These are phyloP conservation scores for Yamadazyma sp. DNA, from an alignment of 805 yeast species.

Conservation along the genomic window DNA sequence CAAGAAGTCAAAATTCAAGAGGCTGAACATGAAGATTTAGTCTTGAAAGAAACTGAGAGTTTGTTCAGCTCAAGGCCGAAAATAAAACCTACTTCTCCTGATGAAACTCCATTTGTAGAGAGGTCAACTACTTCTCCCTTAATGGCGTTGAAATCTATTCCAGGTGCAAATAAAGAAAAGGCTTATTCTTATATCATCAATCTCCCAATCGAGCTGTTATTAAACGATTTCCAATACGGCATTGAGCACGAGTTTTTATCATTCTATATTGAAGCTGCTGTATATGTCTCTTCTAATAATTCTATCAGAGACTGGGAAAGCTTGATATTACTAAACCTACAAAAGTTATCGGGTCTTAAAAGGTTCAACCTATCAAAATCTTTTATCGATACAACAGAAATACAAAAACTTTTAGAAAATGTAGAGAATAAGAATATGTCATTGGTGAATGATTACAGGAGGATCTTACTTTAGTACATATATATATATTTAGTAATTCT, in stretches of 20 bases:
- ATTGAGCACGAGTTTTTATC: constrained; percentile 48
- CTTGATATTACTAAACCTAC: constrained; percentile 19
- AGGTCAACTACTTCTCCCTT: constrained; percentile 25
- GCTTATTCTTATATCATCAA: constrained; percentile 38
- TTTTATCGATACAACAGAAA: constrained; percentile 24
- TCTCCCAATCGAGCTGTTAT: constrained; percentile 21
- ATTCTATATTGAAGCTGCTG: constrained; percentile 45
- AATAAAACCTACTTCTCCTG: not conserved
- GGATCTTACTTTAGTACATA: not conserved
- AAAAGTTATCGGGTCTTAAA: constrained; percentile 28
- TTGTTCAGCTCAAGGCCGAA: constrained; percentile 13
- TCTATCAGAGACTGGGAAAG: constrained; percentile 13
- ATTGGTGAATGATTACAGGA: constrained; percentile 1
- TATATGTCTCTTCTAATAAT: constrained; percentile 13
- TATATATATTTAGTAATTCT: constrained; percentile 4
- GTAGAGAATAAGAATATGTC: constrained; percentile 2
- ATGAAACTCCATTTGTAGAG: constrained; percentile 12
- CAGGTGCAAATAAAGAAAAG: constrained; percentile 20
- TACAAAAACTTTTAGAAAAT: constrained; percentile 10
- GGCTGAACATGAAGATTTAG: not conserved
- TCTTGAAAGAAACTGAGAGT: constrained; percentile 15
- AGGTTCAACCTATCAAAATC: constrained; percentile 26
- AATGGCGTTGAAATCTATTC: constrained; percentile 22
- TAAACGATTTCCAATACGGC: constrained; percentile 39
- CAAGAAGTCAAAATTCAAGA: constrained; percentile 1